Conservation (phyloP, 306 rosid species). For the Rubus idaeus region DNA sequence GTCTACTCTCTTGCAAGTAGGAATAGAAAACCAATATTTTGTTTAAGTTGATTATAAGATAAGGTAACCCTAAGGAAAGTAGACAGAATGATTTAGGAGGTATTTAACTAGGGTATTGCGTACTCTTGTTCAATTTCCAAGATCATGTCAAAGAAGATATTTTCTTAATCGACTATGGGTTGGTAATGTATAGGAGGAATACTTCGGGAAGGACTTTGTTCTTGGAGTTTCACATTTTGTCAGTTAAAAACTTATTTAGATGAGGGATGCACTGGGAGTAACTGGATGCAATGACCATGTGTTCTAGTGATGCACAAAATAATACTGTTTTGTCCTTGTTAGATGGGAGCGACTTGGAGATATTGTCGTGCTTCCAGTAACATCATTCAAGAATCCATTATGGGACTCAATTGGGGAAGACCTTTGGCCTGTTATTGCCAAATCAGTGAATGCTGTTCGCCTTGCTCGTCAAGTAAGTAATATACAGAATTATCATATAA, state of each 20-base stretch:
- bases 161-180: background rate
- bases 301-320: constrained; percentile 19
- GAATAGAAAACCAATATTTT: background rate
- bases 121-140: background rate
- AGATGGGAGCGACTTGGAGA: constrained; percentile 91
- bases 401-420: constrained; percentile 71
- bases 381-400: constrained; percentile 65
- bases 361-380: constrained; percentile 69
- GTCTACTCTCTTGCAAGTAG: constrained; percentile 13
- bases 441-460: constrained; percentile 65
- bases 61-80: background rate
- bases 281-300: constrained; percentile 24
- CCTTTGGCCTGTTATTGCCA: constrained; percentile 75
- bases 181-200: background rate
- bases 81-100: background rate
- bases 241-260: background rate
- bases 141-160: background rate
- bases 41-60: background rate
- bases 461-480: constrained; percentile 82
- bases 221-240: background rate
- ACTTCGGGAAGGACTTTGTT: background rate
- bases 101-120: background rate
- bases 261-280: constrained; percentile 9
- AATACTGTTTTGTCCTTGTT: constrained; percentile 28
- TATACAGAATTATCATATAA: constrained; percentile 10